Evolutionary conservation across 2,329 filamentous ascomycete genomes (phyloP), one percentile per base, ranked within the genome.

Genomic region (Botryotinia calthae): DNA sequence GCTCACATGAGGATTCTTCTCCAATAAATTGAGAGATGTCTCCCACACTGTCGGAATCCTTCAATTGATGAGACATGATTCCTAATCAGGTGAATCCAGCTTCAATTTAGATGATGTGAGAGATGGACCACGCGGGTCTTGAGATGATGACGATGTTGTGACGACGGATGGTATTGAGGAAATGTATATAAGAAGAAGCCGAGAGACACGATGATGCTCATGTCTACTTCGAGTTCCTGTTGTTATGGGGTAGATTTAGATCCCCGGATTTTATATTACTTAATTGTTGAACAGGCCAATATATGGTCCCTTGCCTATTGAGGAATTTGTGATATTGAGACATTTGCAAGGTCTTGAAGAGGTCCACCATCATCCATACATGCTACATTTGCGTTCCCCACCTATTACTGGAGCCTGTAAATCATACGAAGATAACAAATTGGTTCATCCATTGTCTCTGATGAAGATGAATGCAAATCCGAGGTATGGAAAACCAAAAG

Each of bases 211-310:
- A 42, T 56, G 25, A 25, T 66, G 65, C 48, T 54, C 48, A 31
- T 42, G 31, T n/a, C n/a, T n/a, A 12, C 48, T n/a, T 51, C 22
- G 7, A 28, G 34, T 31, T 22, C 10, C n/a, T 31, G n/a, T 9
- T 25, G 22, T 20, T 54, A 54, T 56, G 46, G 64, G 64, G 63
- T 66, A 66, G 46, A 51, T n/a, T 51, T n/a, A 12, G 44, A 67
- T 42, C 64, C 64, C 64, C 64, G 16, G 64, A 56, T 67, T 67
- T 67, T 40, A 28, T 54, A 67, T 56, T 67, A 54, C 25, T 54
- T 54, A 14, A 22, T 54, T 64, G 16, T 65, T 56, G 48, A 67
- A 67, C 65, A 67, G 65, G 28, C 34, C 65, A 42, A 56, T 67
- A 31, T 56, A 42, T 67, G 65, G n/a, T 56, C 65, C 65, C 48